These are phyloP conservation scores for Pyrenopolyporus hunteri DNA, from an alignment of 495 filamentous ascomycete genomes.

Conservation along the genomic window DNA sequence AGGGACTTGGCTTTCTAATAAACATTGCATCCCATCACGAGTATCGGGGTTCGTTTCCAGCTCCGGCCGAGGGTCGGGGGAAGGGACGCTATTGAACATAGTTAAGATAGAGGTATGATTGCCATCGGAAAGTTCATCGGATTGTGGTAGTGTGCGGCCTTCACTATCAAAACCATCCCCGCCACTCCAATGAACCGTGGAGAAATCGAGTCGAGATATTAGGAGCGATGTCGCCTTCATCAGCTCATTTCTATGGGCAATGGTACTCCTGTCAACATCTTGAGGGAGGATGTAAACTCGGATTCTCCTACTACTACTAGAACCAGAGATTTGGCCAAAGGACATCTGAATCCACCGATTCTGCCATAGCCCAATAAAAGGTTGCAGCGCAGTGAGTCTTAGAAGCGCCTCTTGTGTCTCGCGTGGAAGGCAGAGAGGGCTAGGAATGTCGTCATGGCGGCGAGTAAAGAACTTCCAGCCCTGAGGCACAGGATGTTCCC, in stretches of 20 bases:
- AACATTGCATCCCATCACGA: slow-evolving; percentile 63
- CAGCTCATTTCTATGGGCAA: slow-evolving; percentile 50
- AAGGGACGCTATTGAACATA: slow-evolving; percentile 83
- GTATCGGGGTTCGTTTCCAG: slow-evolving; percentile 61
- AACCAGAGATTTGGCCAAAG: slow-evolving; percentile 25
- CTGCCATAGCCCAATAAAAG: slow-evolving; percentile 38
- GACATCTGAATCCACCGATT: slow-evolving; percentile 53
- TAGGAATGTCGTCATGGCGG: slow-evolving; percentile 5
- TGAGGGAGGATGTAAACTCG: slow-evolving; percentile 72
- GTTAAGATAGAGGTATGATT: slow-evolving; percentile 73
- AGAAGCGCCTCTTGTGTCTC: slow-evolving; percentile 44
- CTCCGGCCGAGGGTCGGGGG: slow-evolving; percentile 66
- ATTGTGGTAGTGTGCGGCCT: background rate
- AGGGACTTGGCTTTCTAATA: slow-evolving; percentile 62
- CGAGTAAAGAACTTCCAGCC: slow-evolving; percentile 40
- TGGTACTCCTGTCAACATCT: slow-evolving; percentile 60
- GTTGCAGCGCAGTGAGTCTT: slow-evolving; percentile 33
- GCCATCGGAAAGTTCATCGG: background rate
- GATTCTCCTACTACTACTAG: slow-evolving; percentile 43
- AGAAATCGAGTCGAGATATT: slow-evolving; percentile 63
- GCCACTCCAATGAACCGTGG: slow-evolving; percentile 63
- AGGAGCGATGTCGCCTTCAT: slow-evolving; percentile 54
- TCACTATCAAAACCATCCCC: slow-evolving; percentile 3
- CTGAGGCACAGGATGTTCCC: background rate
- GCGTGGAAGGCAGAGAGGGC: slow-evolving; percentile 17